Evolutionary conservation across 2,329 filamentous ascomycete genomes (phyloP).

Genomic region (Monilinia fructicola): DNA sequence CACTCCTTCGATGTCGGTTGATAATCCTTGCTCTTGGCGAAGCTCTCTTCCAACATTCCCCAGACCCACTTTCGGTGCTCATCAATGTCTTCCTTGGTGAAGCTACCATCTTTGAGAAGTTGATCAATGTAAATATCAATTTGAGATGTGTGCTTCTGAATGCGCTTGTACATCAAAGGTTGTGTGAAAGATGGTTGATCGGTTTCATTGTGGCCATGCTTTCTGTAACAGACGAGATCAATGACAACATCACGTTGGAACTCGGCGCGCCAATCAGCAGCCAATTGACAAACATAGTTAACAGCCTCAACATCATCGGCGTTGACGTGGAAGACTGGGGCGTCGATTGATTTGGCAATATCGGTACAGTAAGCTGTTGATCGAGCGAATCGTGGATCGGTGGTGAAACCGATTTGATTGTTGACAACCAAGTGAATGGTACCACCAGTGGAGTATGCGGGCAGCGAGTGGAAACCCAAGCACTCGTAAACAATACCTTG

Average conservation of each 20-base stretch:
- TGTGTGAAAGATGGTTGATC: slow-evolving; percentile 99
- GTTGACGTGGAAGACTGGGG: slow-evolving; percentile 98
- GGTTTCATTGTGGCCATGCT: slow-evolving; percentile 98
- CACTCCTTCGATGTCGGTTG: slow-evolving; percentile 95
- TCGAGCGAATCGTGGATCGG: slow-evolving; percentile 92
- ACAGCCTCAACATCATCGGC: slow-evolving; percentile 97
- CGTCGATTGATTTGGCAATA: slow-evolving; percentile 98
- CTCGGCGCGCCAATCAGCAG: slow-evolving; percentile 95
- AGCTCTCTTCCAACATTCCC: slow-evolving; percentile 98
- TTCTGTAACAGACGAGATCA: slow-evolving; percentile 98
- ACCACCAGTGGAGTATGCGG: slow-evolving; percentile 93
- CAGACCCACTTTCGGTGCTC: slow-evolving; percentile 99
- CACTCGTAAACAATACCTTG: slow-evolving; percentile 99
- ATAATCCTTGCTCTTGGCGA: slow-evolving; percentile 96
- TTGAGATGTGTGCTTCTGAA: slow-evolving; percentile 77
- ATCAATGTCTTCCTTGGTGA: slow-evolving; percentile 95
- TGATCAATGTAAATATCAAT: slow-evolving; percentile 91
- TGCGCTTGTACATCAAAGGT: slow-evolving; percentile 98
- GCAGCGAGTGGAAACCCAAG: slow-evolving; percentile 93
- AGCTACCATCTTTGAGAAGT: slow-evolving; percentile 86
- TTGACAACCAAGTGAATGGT: slow-evolving; percentile 97
- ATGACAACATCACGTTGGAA: slow-evolving; percentile 99
- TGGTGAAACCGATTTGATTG: slow-evolving; percentile 99
- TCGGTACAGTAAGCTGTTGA: slow-evolving; percentile 99
- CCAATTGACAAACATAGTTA: slow-evolving; percentile 96